phyloP scores from a whole-genome alignment of 257 asterid species.

The Marsdenia floribunda region DNA sequence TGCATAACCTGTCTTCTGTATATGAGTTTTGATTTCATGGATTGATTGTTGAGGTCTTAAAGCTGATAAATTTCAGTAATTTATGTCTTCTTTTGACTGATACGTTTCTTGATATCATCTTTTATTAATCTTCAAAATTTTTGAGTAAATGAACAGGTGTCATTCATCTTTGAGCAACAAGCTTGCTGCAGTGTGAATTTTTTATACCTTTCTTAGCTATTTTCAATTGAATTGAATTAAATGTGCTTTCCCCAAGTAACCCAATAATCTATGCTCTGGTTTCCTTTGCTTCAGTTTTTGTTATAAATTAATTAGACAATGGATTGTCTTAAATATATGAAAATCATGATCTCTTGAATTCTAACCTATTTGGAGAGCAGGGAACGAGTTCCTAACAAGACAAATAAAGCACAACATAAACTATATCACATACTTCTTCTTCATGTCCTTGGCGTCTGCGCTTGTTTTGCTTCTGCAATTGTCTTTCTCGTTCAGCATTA shows the following conservation, averaged over 20 bases:
- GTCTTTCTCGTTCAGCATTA: constrained; percentile 82
- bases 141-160: too few species aligned
- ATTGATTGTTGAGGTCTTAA: background rate
- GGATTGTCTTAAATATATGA: background rate
- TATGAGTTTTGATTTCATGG: background rate
- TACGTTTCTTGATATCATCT: too few species aligned
- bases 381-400: background rate
- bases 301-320: background rate
- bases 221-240: background rate
- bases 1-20: background rate
- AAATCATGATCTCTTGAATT: background rate
- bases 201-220: background rate
- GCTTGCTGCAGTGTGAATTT: too few species aligned
- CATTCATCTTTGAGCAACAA: too few species aligned
- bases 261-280: background rate
- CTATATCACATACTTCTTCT: constrained; percentile 56
- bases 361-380: background rate
- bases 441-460: constrained; percentile 94
- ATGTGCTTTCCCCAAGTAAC: background rate
- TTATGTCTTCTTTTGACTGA: too few species aligned
- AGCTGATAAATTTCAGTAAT: background rate
- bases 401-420: background rate
- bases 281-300: constrained; percentile 1
- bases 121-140: too few species aligned
- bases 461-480: constrained; percentile 69